These are phyloP conservation scores for Triticum dicoccoides DNA, from an alignment of 176 grass and related monocot species.

Conservation along the genomic window DNA sequence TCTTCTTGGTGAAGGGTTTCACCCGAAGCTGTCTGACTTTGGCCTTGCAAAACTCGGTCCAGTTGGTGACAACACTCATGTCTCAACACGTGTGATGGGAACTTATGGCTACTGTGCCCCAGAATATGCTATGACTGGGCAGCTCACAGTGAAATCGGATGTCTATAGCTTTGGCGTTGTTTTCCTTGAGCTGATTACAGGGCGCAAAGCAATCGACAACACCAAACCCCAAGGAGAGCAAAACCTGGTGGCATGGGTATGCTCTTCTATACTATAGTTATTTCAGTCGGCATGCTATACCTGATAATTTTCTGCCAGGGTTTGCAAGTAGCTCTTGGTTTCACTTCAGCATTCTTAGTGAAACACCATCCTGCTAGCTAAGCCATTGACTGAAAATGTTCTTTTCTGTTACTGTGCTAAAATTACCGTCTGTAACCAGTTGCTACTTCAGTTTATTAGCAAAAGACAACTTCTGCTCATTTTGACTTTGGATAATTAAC, in stretches of 20 bases:
- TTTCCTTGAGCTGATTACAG: conserved; percentile 88
- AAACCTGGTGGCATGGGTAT: conserved; percentile 93
- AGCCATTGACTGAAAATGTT: background rate
- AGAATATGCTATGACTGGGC: conserved; percentile 94
- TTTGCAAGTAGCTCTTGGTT: background rate
- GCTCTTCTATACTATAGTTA: conserved; percentile 27
- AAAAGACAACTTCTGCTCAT: background rate
- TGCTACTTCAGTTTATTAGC: background rate
- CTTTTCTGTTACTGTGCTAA: background rate
- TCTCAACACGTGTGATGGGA: conserved; percentile 91
- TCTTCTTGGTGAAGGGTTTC: conserved; percentile 80
- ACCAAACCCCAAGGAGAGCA: conserved; percentile 64
- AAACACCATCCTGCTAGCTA: background rate
- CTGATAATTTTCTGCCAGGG: background rate
- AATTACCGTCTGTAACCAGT: background rate
- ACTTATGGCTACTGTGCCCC: conserved; percentile 92
- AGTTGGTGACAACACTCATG: conserved; percentile 91
- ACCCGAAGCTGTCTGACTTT: conserved; percentile 83
- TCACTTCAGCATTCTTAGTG: conserved; percentile 5
- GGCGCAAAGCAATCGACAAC: conserved; percentile 87
- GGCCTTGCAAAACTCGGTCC: conserved; percentile 90
- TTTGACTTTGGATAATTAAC: conserved; percentile 26
- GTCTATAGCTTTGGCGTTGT: conserved; percentile 93
- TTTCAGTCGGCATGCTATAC: background rate
- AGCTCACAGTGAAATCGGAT: conserved; percentile 85